These are phyloP conservation scores for Eutrema heterophyllum DNA, from an alignment of 345 rosid genomes.

Conservation along the genomic window DNA sequence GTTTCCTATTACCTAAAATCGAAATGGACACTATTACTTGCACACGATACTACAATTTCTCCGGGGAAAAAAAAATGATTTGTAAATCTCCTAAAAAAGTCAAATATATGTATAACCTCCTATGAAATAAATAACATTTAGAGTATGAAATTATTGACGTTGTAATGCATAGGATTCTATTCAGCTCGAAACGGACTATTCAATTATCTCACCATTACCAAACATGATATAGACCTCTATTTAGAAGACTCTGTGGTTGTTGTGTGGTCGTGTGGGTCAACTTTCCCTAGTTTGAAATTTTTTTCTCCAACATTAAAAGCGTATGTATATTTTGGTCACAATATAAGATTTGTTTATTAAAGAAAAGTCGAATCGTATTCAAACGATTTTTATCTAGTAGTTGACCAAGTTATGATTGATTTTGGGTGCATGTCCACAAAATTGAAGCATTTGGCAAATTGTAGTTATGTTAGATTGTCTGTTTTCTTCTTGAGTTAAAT, in stretches of 20 bases:
- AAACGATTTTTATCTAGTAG: background rate
- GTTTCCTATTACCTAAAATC: background rate
- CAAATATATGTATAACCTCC: background rate
- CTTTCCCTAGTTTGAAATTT: constrained; percentile 9
- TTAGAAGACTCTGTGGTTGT: background rate
- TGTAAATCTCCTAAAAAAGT: background rate
- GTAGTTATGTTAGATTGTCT: background rate
- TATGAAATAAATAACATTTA: background rate
- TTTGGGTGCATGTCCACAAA: background rate
- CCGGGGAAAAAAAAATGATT: background rate
- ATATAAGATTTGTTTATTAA: background rate
- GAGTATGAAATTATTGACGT: background rate
- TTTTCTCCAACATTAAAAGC: background rate
- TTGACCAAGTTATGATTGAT: background rate
- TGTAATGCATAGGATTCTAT: constrained; percentile 20
- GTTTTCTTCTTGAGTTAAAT: background rate
- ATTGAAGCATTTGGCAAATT: background rate
- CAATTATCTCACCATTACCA: constrained; percentile 17
- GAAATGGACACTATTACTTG: background rate
- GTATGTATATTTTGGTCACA: background rate
- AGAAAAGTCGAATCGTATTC: background rate
- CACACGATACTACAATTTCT: background rate
- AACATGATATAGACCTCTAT: constrained; percentile 23
- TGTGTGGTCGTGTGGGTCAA: constrained; percentile 27
- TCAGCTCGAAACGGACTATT: constrained; percentile 6